Base-by-base conservation (phyloP, 352 stramenopile species). In the Blastocystis sp. region DNA sequence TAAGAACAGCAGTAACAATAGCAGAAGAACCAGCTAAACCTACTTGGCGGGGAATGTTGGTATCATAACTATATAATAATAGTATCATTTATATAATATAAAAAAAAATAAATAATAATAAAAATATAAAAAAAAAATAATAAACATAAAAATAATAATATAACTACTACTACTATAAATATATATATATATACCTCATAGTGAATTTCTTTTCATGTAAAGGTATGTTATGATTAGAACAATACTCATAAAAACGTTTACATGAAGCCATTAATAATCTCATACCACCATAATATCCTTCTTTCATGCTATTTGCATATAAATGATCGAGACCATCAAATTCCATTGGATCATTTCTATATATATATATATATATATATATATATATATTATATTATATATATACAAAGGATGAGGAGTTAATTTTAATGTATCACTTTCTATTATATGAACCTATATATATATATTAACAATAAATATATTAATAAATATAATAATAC, bases 41-140 rank as follows among this genome's bases (percentile, higher is more conserved):
- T 0, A 76, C 69, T 36, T 74, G 68, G 4, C 70, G 48, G 21
- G 71, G 71, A 33, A 76, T 73, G 21, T 55, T 76, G 16, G 71
- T 76, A 42, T 73, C 42, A 36, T 71, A 73, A 18, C n/a, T 52
- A 4, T 55, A 19, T 3, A 21, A 27, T 18, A 43, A 23, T 10
- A 4, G 4, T 18, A 43, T 18, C 18, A 9, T 9, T 48, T 41
- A 68, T 65, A n/a, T n/a, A n/a, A n/a, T n/a, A n/a, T n/a, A n/a
- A n/a, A n/a, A n/a, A n/a, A n/a, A n/a, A n/a, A n/a, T n/a, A n/a
- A n/a, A n/a, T n/a, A n/a, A n/a, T n/a, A n/a, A n/a, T n/a, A n/a
- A n/a, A n/a, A n/a, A n/a, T n/a, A n/a, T n/a, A n/a, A n/a, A n/a
- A n/a, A n/a, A n/a, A n/a, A n/a, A n/a, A n/a, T n/a, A n/a, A 25